phyloP scores from a whole-genome alignment of 2,329 filamentous ascomycete genomes.

The Arthrobotrys iridis region DNA sequence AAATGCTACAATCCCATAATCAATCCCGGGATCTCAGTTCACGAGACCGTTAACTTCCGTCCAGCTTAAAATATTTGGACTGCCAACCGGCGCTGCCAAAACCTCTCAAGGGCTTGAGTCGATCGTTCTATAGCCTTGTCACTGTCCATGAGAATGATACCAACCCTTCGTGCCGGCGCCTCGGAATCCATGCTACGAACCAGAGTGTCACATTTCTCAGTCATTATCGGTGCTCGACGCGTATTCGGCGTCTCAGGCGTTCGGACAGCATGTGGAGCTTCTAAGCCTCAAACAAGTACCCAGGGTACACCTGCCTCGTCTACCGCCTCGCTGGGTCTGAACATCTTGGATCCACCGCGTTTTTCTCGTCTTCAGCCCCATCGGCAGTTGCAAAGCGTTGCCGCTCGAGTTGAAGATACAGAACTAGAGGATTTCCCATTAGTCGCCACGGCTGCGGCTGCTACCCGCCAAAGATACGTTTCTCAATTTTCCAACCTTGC shows the following conservation, averaged over 20 bases:
- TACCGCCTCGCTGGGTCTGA: not conserved
- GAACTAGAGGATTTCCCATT: not conserved
- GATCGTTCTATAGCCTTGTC: not conserved
- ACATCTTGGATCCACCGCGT: not conserved
- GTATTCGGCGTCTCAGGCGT: not conserved
- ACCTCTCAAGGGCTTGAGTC: not conserved
- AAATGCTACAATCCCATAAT: no score
- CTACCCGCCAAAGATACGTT: not conserved
- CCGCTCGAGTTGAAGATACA: not conserved
- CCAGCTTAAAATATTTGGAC: no score
- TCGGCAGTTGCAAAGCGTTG: constrained; percentile 5
- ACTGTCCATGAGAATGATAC: not conserved
- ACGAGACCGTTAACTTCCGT: no score
- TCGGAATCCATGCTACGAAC: not conserved
- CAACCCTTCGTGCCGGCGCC: not conserved
- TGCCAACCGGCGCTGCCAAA: not conserved
- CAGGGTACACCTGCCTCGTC: not conserved
- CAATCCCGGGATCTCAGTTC: no score
- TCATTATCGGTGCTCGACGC: not conserved
- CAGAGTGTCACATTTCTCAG: not conserved
- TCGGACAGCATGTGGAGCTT: not conserved
- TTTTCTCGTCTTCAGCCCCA: not conserved
- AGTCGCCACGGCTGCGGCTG: not conserved
- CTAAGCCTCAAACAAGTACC: not conserved
- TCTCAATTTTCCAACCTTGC: constrained; percentile 9